Conservation (phyloP, 306 rosid genomes). For the Rosa rugosa region DNA sequence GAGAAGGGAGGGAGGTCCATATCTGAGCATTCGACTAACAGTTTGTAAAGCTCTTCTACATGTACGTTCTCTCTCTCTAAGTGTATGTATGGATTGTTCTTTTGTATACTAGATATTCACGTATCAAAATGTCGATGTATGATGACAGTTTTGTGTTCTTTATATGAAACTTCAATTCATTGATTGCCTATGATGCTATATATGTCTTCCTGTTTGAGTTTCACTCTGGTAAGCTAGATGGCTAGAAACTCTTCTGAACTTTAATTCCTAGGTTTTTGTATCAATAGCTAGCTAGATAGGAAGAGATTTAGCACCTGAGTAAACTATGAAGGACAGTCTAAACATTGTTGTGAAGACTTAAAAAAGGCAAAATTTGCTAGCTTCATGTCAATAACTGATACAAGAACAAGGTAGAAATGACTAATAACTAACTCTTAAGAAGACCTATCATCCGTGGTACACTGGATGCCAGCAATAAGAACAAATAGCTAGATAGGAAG, state of each 20-base stretch:
- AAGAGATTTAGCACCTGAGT: background rate
- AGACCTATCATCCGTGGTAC: background rate
- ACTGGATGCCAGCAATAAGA: background rate
- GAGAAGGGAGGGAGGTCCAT: conserved; percentile 30
- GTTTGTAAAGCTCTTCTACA: conserved; percentile 42
- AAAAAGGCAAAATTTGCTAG: background rate
- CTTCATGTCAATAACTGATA: conserved; percentile 1
- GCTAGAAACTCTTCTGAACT: background rate
- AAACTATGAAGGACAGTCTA: background rate
- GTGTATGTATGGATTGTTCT: conserved; percentile 30
- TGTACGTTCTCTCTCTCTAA: conserved; percentile 30
- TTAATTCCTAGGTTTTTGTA: background rate
- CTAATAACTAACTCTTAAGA: background rate
- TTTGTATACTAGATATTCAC: conserved; percentile 15
- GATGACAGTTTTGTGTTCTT: conserved; percentile 14
- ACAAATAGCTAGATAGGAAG: background rate
- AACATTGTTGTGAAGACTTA: background rate
- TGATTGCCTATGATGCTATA: background rate
- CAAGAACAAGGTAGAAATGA: conserved; percentile 4
- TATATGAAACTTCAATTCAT: background rate
- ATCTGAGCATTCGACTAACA: conserved; percentile 33
- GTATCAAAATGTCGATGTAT: conserved; percentile 3
- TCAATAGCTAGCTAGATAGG: background rate
- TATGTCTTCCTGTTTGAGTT: background rate
- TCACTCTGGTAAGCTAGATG: background rate